Conservation (phyloP, 2,329 filamentous ascomycete species). For the Penicillium sp. region DNA sequence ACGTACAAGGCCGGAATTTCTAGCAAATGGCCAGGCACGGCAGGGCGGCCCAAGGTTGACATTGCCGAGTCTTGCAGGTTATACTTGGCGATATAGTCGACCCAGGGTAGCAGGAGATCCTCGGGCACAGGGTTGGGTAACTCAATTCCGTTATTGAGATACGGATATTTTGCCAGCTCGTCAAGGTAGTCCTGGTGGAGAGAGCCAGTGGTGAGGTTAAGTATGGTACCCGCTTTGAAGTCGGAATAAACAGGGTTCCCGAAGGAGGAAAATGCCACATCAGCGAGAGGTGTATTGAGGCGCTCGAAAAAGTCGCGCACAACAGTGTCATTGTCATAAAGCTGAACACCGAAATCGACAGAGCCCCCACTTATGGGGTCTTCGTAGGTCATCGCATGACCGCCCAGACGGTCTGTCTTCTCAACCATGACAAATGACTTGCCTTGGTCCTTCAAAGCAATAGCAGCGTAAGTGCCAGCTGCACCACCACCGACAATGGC, state of each 20-base stretch:
- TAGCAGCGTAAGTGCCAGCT: constrained; percentile 11
- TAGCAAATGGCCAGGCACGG: not conserved
- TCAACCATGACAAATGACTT: constrained; percentile 35
- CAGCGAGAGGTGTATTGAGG: too few species aligned
- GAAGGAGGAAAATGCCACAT: not conserved
- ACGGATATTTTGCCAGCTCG: not conserved
- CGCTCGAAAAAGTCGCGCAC: not conserved
- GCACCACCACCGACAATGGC: constrained; percentile 15
- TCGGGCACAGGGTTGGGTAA: not conserved
- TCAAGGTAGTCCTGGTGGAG: not conserved
- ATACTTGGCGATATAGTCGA: not conserved
- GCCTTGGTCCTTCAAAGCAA: constrained; percentile 26
- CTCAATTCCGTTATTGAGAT: not conserved
- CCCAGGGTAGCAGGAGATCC: not conserved
- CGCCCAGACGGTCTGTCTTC: constrained; percentile 22
- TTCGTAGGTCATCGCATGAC: constrained; percentile 26
- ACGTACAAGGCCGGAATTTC: not conserved
- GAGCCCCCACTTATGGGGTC: constrained; percentile 17
- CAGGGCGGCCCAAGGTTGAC: not conserved
- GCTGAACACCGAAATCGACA: constrained; percentile 9
- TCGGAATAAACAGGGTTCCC: not conserved
- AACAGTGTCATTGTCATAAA: not conserved
- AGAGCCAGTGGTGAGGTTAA: not conserved
- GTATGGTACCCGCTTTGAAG: not conserved
- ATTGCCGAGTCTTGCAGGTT: not conserved